These are phyloP conservation scores for Colletotrichum viniferum DNA, from an alignment of 2,329 filamentous ascomycete genomes.

Conservation along the genomic window DNA sequence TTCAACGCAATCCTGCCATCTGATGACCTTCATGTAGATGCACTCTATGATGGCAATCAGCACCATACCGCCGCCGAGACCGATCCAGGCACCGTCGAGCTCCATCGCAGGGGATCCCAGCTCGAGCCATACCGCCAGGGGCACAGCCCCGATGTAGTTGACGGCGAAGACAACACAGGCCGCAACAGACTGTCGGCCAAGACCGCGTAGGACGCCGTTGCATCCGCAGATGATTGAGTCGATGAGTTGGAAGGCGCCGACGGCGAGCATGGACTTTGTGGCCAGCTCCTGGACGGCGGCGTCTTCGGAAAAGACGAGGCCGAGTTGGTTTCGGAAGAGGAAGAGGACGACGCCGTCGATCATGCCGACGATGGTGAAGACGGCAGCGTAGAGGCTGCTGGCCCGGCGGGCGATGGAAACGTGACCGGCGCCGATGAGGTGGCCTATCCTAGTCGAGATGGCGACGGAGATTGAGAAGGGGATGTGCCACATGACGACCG, in stretches of 20 bases:
- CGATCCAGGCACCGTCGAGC: constrained; percentile 39
- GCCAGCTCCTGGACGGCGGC: constrained; percentile 31
- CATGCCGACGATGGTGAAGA: constrained; percentile 35
- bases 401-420: constrained; percentile 35
- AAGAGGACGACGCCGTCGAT: constrained; percentile 36
- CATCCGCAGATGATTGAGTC: constrained; percentile 38
- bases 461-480: constrained; percentile 47
- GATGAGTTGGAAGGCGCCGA: constrained; percentile 37
- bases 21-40: constrained; percentile 33
- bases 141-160: constrained; percentile 42
- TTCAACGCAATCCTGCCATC: constrained; percentile 35
- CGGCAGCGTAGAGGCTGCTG: constrained; percentile 33
- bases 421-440: constrained; percentile 43
- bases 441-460: constrained; percentile 45
- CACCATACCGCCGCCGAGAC: constrained; percentile 36
- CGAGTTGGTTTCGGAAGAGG: constrained; percentile 32
- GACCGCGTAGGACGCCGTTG: constrained; percentile 42
- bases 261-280: constrained; percentile 32
- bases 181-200: constrained; percentile 41
- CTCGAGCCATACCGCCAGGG: constrained; percentile 42
- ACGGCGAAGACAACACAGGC: constrained; percentile 39
- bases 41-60: constrained; percentile 34
- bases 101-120: constrained; percentile 32
- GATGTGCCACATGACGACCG: constrained; percentile 45
- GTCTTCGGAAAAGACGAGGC: constrained; percentile 36